A percentile compares a stretch with the other conserved stretches of the same genome.
Evolutionary conservation across 1,284 basidiomycete genomes (phyloP).

Genomic region (Jaminaea rosea): DNA sequence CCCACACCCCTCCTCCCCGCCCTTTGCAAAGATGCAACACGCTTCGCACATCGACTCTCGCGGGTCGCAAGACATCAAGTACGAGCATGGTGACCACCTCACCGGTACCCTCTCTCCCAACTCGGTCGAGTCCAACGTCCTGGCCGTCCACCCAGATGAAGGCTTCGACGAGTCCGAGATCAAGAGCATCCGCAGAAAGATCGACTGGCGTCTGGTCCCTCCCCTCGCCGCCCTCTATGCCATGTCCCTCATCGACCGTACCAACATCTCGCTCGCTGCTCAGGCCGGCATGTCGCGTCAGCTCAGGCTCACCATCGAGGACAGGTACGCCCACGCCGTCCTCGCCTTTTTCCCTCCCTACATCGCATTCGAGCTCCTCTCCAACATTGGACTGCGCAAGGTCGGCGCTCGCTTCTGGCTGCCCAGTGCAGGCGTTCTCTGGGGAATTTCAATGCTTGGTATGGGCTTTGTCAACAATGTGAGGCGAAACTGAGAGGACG

Average conservation of each 20-base stretch:
- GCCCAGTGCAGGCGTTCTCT: conserved; percentile 40
- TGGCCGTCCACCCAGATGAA: conserved; percentile 16
- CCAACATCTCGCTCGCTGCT: conserved; percentile 30
- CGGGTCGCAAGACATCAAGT: too few relatives aligned
- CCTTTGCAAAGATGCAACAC: too few relatives aligned
- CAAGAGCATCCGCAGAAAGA: conserved; percentile 24
- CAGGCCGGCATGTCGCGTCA: conserved; percentile 28
- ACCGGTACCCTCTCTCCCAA: too few relatives aligned
- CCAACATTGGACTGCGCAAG: conserved; percentile 40
- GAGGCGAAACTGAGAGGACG: neutral
- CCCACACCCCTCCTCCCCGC: too few relatives aligned
- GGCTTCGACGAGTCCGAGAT: conserved; percentile 24
- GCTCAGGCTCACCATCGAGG: conserved; percentile 21
- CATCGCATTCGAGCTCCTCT: conserved; percentile 37
- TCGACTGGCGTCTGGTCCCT: conserved; percentile 46
- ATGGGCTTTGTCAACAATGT: conserved; percentile 15
- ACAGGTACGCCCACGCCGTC: conserved; percentile 33
- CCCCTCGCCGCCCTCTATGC: conserved; percentile 47
- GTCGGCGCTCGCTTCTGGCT: conserved; percentile 48
- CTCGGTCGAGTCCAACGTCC: too few relatives aligned
- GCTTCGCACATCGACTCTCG: too few relatives aligned
- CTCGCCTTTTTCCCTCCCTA: conserved; percentile 49
- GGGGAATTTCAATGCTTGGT: conserved; percentile 49
- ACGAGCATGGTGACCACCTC: too few relatives aligned
- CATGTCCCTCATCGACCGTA: conserved; percentile 44